These are phyloP conservation scores for Amaranthus cruentus DNA, from an alignment of 148 eudicot genomes.

Conservation along the genomic window DNA sequence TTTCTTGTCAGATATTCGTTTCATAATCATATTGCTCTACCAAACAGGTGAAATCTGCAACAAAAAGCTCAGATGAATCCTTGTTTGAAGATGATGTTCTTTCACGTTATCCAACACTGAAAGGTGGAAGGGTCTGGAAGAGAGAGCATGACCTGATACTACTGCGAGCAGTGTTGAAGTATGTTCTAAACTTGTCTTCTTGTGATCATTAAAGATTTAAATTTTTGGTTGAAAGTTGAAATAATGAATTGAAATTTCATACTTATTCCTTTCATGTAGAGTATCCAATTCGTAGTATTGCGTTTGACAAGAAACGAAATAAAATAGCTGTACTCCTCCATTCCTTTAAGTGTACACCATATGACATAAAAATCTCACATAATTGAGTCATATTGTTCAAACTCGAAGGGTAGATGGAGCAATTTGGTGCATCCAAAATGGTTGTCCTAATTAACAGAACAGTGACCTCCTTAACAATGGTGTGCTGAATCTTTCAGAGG, in stretches of 20 bases:
- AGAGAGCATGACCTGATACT: constrained; percentile 66
- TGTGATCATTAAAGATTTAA: neutral
- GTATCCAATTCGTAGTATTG: neutral
- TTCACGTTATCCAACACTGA: constrained; percentile 62
- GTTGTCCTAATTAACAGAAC: neutral
- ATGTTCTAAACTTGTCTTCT: constrained; percentile 25
- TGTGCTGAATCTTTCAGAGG: neutral
- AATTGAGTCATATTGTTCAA: no score
- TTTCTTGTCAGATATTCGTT: constrained; percentile 1
- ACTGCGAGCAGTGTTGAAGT: constrained; percentile 78
- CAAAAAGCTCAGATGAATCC: constrained; percentile 39
- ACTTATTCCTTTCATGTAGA: neutral
- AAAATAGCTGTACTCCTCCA: neutral
- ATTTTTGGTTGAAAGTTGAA: neutral
- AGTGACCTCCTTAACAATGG: neutral
- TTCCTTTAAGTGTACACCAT: no score
- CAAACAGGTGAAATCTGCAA: constrained; percentile 46
- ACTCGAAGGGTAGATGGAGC: no score
- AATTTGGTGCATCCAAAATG: no score
- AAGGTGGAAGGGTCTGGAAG: constrained; percentile 78
- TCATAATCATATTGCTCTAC: neutral
- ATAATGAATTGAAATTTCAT: neutral
- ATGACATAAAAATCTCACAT: no score
- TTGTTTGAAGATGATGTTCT: constrained; percentile 64
- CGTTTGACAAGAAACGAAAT: no score